Evolutionary conservation across 441 rosid genomes (phyloP), one percentile per base, ranked within the genome.

Genomic region (Eruca vesicaria): DNA sequence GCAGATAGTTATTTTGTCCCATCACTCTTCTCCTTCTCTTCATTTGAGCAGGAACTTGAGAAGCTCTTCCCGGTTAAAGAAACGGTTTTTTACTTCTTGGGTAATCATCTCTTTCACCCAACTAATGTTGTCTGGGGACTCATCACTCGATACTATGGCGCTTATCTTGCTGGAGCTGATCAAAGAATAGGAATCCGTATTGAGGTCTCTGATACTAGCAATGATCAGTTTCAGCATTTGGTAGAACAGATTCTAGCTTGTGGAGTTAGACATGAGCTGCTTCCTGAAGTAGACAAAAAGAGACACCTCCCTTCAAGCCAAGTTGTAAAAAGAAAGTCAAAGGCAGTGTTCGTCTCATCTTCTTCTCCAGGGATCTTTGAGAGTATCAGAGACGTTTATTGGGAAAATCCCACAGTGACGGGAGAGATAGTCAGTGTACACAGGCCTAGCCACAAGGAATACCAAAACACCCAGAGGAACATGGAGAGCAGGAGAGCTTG

Each of bases 41-140:
- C 87, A 9, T 89, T 88, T 7, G 84, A 86, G 72, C 65, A 78
- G 9, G 90, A 85, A 68, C 83, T 90, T 28, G 16, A 68, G 19
- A 84, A 71, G 45, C 66, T 90, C 43, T 92, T 90, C 65, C 93
- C 90, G 0, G 71, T 83, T 19, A 85, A 88, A 71, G 91, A 72
- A 60, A 83, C 89, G 9, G 77, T 86, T 28, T 92, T 90, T 73
- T 87, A 87, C 80, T 86, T 82, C 79, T 66, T 90, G 73, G 86
- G 86, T 14, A 78, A 83, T 71, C 85, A 88, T 76, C 90, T 89
- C 53, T 83, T 89, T 70, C 97, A 85, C 68, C 95, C 97, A 9
- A 59, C 90, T 14, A 85, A 90, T 84, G 85, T 41, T 32, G 93
- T 88, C 5, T 93, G 97, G 97, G 97, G 97, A 50, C 82, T 93